Evolutionary conservation across 495 filamentous ascomycete genomes (phyloP).

Genomic region (Hypoxylon crocopeplum): DNA sequence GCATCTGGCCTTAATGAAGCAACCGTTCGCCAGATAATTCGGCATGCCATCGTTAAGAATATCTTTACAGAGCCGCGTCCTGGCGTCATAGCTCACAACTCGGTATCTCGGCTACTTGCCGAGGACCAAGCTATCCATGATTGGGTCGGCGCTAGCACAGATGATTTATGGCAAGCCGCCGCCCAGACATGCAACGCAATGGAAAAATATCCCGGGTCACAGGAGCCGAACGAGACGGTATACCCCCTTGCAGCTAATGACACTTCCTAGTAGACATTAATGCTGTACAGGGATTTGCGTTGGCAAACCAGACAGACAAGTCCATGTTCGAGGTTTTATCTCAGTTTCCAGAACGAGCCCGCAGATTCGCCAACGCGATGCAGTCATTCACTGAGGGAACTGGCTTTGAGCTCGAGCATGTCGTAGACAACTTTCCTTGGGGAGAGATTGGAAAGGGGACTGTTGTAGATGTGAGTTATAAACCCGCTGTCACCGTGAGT

Average conservation of each 20-base stretch:
- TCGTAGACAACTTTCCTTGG: slow-evolving; percentile 45
- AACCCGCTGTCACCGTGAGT: neutral
- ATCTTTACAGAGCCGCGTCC: slow-evolving; percentile 53
- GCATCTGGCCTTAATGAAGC: slow-evolving; percentile 29
- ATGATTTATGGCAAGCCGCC: slow-evolving; percentile 50
- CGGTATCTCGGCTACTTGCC: slow-evolving; percentile 42
- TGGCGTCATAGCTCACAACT: slow-evolving; percentile 50
- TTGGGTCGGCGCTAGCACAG: slow-evolving; percentile 43
- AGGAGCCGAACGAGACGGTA: slow-evolving; percentile 41
- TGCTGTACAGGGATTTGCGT: slow-evolving; percentile 35
- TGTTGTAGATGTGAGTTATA: slow-evolving; percentile 44
- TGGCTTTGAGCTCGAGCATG: slow-evolving; percentile 39
- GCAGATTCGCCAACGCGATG: slow-evolving; percentile 49
- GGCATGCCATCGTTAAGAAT: slow-evolving; percentile 51
- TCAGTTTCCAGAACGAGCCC: slow-evolving; percentile 35
- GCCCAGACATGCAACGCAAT: slow-evolving; percentile 31
- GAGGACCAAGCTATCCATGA: slow-evolving; percentile 35
- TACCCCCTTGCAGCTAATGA: neutral
- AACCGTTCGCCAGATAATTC: slow-evolving; percentile 47
- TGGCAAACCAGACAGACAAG: slow-evolving; percentile 40
- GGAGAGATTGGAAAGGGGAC: slow-evolving; percentile 22
- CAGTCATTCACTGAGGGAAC: neutral
- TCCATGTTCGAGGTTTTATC: slow-evolving; percentile 42
- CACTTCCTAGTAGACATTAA: neutral
- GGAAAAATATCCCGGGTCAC: slow-evolving; percentile 19